Evolutionary conservation across 116 monocot genomes (phyloP), one percentile per base, ranked within the genome.

Genomic region (Zostera marina): DNA sequence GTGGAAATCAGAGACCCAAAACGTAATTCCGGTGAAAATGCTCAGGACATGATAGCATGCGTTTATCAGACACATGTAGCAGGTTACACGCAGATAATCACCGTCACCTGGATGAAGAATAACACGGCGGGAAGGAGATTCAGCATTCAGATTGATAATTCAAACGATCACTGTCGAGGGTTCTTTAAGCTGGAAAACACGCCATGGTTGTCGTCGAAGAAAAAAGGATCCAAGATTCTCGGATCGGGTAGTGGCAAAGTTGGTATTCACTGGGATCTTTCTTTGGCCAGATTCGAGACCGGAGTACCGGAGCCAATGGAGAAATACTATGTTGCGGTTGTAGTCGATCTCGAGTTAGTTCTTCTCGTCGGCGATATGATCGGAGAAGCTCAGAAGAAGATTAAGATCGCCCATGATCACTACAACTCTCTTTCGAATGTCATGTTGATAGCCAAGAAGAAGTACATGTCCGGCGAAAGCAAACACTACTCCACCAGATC

Each of bases 171-270:
- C 1, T 67, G 56, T 49, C 52, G 48, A 14, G 16, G 19, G 19
- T 48, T 87, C 23, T 82, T 71, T 63, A 79, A 76, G 59, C 54
- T 72, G 12, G 87, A 87, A 11, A 79, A 79, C 53, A 82, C 82
- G 65, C 79, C 76, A 2, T 81, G 82, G 76, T 48, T 76, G 23
- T 74, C 79, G 63, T 79, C 79, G 20, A 82, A 77, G 66, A 68
- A 69, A 54, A 87, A 79, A 58, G 87, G 87, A 0, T 77, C 72
- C 40, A 82, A 72, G 64, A 72, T 66, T 58, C 32, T 71, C 9
- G 76, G 76, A 9, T 15, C n/a, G 5, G 48, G 64, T 0, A 40
- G 64, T 7, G 16, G 58, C 8, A 41, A 59, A 41, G 68, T 64
- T 10, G 69, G 66, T 25, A 52, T 75, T 24, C 66, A 65, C 54